Evolutionary conservation across 345 rosid species (phyloP), one percentile per base, ranked within the genome.

Genomic region (Kernera saxatilis): DNA sequence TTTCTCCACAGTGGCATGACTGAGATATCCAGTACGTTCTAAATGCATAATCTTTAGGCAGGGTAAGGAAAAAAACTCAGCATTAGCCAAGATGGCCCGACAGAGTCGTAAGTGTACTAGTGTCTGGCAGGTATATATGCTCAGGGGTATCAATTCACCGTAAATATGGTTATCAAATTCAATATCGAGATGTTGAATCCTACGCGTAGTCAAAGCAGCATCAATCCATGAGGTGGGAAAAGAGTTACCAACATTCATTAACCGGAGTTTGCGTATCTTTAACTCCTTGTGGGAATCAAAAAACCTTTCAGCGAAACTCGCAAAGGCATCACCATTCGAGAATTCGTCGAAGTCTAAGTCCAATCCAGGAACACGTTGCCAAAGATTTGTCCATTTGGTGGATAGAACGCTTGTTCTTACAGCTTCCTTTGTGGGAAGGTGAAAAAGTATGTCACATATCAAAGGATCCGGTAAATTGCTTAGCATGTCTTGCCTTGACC

Each of bases 1-100:
- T n/a, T n/a, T n/a, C 69, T 48, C 23, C 33, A 68, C 14, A 14
- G 10, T 21, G 4, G 40, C 22, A 23, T 8, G 21, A 30, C 19
- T 25, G 5, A 0, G 43, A 39, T 5, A 41, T 0, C 1, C 1
- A 48, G 12, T 11, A n/a, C 3, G 0, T 3, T 5, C 1, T 30
- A 68, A 26, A n/a, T 30, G 1, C 5, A 67, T 2, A 22, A 27
- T 29, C 63, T 54, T 67, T 0, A 67, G 22, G 29, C 64, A 55
- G 43, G 72, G 64, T n/a, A 68, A 54, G 13, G 36, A 53, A 10
- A 64, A 35, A 64, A 33, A 23, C 69, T 49, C 56, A 0, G 44
- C 6, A 5, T 22, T 2, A 35, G 10, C 4, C 44, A 48, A 3
- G 23, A 1, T 1, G 8, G 3, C 30, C 10, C 4, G 1, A 22